Evolutionary conservation across 345 rosid species (phyloP).

Genomic region (Eucalyptus regnans): DNA sequence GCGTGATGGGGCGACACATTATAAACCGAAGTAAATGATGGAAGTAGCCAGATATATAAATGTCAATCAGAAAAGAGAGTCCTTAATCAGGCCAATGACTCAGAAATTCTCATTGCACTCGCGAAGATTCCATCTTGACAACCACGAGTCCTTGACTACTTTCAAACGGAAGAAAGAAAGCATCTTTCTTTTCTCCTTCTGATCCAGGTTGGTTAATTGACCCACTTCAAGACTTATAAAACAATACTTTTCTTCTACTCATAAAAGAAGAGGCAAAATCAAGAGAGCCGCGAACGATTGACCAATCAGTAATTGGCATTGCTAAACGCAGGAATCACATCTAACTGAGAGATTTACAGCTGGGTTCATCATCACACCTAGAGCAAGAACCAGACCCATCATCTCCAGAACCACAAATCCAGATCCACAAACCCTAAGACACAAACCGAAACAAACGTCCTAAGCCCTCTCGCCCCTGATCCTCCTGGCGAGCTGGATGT

Average conservation of each 20-base stretch:
- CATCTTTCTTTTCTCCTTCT: not conserved
- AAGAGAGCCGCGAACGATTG: not conserved
- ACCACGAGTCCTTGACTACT: not conserved
- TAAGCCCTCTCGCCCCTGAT: slow-evolving; percentile 13
- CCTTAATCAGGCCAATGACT: not conserved
- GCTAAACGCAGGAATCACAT: not conserved
- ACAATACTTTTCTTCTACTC: not conserved
- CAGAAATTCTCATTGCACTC: not conserved
- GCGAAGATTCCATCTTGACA: not conserved
- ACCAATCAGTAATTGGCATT: not conserved
- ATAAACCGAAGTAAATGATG: not conserved
- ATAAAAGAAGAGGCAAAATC: not conserved
- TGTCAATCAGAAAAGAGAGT: not conserved
- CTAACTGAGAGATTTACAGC: not conserved
- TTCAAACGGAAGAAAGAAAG: not conserved
- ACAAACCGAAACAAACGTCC: not conserved
- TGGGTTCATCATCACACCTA: not conserved
- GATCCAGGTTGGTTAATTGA: not conserved
- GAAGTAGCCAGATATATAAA: not conserved
- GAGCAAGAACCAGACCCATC: not conserved
- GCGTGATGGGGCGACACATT: not conserved
- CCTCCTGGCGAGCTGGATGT: slow-evolving; percentile 10
- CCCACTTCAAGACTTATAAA: not conserved
- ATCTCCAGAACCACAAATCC: not conserved
- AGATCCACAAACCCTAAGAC: not conserved